A percentile compares a stretch with the other conserved stretches of the same genome.
These are phyloP conservation scores for Daldinia vernicosa DNA, from an alignment of 495 filamentous ascomycete genomes.

Conservation along the genomic window DNA sequence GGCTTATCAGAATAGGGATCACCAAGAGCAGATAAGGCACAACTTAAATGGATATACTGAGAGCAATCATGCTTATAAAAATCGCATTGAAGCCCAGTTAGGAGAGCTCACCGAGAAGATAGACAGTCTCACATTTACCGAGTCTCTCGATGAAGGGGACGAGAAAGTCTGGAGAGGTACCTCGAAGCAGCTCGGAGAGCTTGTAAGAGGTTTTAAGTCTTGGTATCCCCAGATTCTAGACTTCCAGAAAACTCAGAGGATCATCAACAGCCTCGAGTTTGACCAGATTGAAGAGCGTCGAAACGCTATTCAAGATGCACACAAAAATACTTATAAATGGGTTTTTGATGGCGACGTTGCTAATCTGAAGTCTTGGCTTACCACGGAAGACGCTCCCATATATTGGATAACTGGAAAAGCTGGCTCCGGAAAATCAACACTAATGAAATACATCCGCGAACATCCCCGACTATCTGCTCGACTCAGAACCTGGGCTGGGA, in stretches of 20 bases:
- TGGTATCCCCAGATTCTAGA: conserved; percentile 3
- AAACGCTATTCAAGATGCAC: background rate
- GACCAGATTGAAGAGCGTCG: conserved; percentile 3
- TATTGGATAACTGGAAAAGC: conserved; percentile 15
- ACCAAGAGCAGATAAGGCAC: background rate
- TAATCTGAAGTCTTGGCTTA: background rate
- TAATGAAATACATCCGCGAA: conserved; percentile 10
- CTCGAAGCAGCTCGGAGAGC: background rate
- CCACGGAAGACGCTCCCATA: background rate
- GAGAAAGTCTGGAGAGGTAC: background rate
- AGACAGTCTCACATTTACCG: background rate
- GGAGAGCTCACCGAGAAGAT: background rate
- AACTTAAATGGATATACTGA: background rate
- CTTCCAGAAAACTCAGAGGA: conserved; percentile 6
- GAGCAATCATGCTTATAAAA: conserved; percentile 2
- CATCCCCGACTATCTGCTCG: background rate
- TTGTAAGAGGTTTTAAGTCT: background rate
- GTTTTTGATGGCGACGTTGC: conserved; percentile 8
- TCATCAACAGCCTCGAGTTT: conserved; percentile 66
- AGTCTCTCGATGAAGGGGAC: background rate
- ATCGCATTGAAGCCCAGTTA: background rate
- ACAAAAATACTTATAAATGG: conserved; percentile 3
- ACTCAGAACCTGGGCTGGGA: background rate
- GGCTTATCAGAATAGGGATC: background rate
- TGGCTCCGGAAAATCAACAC: conserved; percentile 7